Base-by-base conservation (phyloP, 768 basidiomycete genomes). In the Russula vinacea region DNA sequence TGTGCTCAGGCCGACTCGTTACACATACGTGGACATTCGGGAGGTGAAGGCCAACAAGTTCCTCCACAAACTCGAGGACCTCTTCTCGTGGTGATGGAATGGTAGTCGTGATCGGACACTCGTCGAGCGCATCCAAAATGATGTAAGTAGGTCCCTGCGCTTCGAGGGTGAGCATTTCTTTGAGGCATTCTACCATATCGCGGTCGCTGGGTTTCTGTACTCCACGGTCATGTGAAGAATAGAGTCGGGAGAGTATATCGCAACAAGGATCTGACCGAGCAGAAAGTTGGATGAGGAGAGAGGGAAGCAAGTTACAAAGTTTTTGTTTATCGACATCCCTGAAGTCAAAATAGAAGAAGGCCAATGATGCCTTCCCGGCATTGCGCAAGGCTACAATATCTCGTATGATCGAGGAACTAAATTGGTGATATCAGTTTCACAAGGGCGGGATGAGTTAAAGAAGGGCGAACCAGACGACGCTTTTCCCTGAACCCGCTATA, bases 261-360 rank as follows among this genome's bases (percentile, higher is more conserved):
- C n/a, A 47, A 47, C 45, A 47, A 11, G 45, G 11, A 47, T 47
- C 22, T 10, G 45, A 47, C 5, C 45, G 11, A 47, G 45, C 10
- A 22, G 45, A 8, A 13, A 47, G 22, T 13, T 22, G 45, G n/a
- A 47, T 47, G 22, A 47, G 45, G 11, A 47, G 45, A 24, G 45
- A 47, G 0, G 45, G 22, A 22, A 47, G 45, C 10, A 47, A 11
- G 45, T 47, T 22, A 11, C n/a, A 3, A 22, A 47, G 45, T 13
- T 22, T 47, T 47, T 47, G 45, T 47, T 47, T 47, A 47, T 47
- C 45, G 22, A 47, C 45, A 2, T 47, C 45, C 22, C 45, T 22
- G 45, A 47, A 47, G 45, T 47, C 45, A n/a, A 47, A 47, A 47
- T 47, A 47, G 13, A 47, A 47, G 22, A 22, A 47, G n/a, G n/a